These are phyloP conservation scores for Coemansia sp. DNA, from an alignment of 192 early-diverging fungal species.

Conservation along the genomic window DNA sequence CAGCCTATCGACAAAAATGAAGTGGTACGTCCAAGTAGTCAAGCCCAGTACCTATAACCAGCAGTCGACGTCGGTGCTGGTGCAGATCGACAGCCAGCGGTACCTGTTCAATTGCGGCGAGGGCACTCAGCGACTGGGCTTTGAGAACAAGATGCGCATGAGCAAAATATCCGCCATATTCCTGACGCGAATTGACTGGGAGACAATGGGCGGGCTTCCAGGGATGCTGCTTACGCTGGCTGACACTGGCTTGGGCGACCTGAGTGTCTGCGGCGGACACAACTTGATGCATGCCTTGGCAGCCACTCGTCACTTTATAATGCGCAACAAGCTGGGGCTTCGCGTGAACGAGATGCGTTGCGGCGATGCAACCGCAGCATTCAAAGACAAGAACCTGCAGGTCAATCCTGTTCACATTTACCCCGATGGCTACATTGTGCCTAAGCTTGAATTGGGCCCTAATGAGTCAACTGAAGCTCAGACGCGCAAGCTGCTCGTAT, in stretches of 20 bases:
- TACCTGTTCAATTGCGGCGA: slow-evolving; percentile 95
- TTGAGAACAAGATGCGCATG: slow-evolving; percentile 72
- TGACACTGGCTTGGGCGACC: slow-evolving; percentile 60
- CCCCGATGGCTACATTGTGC: slow-evolving; percentile 48
- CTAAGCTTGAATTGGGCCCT: slow-evolving; percentile 12
- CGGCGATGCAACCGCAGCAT: slow-evolving; percentile 42
- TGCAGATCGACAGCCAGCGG: slow-evolving; percentile 70
- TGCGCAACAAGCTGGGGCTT: slow-evolving; percentile 60
- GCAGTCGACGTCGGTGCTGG: slow-evolving; percentile 63
- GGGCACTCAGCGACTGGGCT: slow-evolving; percentile 81
- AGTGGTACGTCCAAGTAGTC: slow-evolving; percentile 60
- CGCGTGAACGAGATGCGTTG: slow-evolving; percentile 58
- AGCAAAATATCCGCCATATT: slow-evolving; percentile 76
- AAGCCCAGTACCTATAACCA: slow-evolving; percentile 56
- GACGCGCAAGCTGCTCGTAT: slow-evolving; percentile 17
- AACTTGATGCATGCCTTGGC: slow-evolving; percentile 80
- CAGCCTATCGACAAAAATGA: slow-evolving; percentile 47
- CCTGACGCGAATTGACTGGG: slow-evolving; percentile 82
- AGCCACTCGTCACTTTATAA: slow-evolving; percentile 75
- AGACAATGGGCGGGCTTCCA: slow-evolving; percentile 82
- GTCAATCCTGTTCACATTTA: slow-evolving; percentile 65
- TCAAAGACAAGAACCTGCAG: slow-evolving; percentile 64
- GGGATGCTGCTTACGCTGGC: slow-evolving; percentile 91
- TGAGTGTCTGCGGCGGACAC: slow-evolving; percentile 70
- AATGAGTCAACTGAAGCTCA: slow-evolving; percentile 26